These are phyloP conservation scores for Aspergillus japonicus DNA, from an alignment of 2,329 filamentous ascomycete species.

Conservation along the genomic window DNA sequence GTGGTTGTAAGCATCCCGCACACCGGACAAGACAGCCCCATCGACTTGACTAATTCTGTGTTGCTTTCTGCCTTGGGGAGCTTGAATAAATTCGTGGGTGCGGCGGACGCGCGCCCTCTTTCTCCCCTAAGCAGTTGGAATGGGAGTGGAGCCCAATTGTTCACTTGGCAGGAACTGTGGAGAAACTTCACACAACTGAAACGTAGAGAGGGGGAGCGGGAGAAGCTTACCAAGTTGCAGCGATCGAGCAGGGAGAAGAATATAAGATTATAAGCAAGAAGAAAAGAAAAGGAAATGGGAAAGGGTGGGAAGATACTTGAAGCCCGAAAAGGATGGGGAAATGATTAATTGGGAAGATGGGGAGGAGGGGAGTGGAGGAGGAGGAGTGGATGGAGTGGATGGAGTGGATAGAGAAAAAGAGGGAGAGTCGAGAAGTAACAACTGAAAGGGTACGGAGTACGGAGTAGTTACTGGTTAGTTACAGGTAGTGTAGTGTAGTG, in stretches of 20 bases:
- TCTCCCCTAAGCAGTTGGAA: constrained; percentile 26
- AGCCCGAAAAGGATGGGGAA: constrained; percentile 2
- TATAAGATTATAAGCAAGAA: neutral
- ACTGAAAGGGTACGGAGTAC: neutral
- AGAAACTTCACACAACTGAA: constrained; percentile 18
- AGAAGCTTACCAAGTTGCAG: constrained; percentile 13
- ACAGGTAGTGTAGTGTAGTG: neutral
- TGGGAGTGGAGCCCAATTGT: constrained; percentile 30
- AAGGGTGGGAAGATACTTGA: constrained; percentile 6
- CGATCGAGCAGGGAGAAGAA: constrained; percentile 7
- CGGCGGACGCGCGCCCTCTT: neutral
- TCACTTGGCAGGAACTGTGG: constrained; percentile 31
- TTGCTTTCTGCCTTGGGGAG: neutral
- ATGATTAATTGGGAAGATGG: neutral
- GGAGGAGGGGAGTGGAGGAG: neutral
- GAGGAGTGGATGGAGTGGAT: neutral
- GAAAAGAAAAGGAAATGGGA: neutral
- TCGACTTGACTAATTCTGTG: neutral
- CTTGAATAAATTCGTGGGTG: neutral
- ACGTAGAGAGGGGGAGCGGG: constrained; percentile 17
- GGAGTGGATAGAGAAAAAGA: constrained; percentile 4
- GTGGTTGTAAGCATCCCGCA: neutral
- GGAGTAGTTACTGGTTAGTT: neutral
- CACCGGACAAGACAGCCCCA: neutral
- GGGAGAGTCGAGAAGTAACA: neutral